These are phyloP conservation scores for Suillus hirtellus DNA, from an alignment of 768 basidiomycete genomes.

Conservation along the genomic window DNA sequence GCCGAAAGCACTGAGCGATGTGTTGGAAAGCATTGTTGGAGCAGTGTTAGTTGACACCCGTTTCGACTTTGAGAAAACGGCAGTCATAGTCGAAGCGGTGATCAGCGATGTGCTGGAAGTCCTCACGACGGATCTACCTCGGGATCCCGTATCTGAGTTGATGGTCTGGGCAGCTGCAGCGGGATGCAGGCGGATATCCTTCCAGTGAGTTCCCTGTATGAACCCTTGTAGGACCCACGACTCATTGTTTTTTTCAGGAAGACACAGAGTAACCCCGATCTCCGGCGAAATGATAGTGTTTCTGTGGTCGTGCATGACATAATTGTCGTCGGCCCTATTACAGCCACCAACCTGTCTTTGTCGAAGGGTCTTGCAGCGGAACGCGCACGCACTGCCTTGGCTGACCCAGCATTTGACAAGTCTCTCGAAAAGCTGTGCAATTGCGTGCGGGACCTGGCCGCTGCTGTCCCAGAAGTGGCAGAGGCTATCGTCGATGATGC, in stretches of 20 bases:
- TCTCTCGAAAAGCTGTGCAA: slow-evolving; percentile 45
- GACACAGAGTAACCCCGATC: slow-evolving; percentile 43
- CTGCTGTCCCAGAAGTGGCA: slow-evolving; percentile 13
- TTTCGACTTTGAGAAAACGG: slow-evolving; percentile 70
- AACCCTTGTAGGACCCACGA: slow-evolving; percentile 3
- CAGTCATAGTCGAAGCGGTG: slow-evolving; percentile 55
- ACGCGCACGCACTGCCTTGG: slow-evolving; percentile 54
- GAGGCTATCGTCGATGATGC: slow-evolving; percentile 21
- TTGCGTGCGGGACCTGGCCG: slow-evolving; percentile 30
- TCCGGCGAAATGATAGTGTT: slow-evolving; percentile 50
- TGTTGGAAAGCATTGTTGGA: slow-evolving; percentile 83
- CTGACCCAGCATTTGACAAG: slow-evolving; percentile 45
- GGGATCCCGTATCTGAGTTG: slow-evolving; percentile 74
- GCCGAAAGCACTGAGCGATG: slow-evolving; percentile 82
- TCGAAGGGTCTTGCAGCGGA: slow-evolving; percentile 72
- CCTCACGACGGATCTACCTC: slow-evolving; percentile 57
- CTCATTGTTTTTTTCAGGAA: slow-evolving; percentile 31
- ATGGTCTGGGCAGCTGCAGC: slow-evolving; percentile 61
- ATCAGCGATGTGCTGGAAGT: slow-evolving; percentile 68
- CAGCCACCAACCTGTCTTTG: slow-evolving; percentile 55
- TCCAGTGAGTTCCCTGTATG: slow-evolving; percentile 39
- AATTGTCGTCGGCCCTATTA: slow-evolving; percentile 59
- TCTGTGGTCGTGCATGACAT: slow-evolving; percentile 60
- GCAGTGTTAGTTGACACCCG: slow-evolving; percentile 81
- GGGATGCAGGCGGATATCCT: slow-evolving; percentile 55